Conservation (phyloP, 1,284 basidiomycete species). For the Pseudozyma flocculosa region DNA sequence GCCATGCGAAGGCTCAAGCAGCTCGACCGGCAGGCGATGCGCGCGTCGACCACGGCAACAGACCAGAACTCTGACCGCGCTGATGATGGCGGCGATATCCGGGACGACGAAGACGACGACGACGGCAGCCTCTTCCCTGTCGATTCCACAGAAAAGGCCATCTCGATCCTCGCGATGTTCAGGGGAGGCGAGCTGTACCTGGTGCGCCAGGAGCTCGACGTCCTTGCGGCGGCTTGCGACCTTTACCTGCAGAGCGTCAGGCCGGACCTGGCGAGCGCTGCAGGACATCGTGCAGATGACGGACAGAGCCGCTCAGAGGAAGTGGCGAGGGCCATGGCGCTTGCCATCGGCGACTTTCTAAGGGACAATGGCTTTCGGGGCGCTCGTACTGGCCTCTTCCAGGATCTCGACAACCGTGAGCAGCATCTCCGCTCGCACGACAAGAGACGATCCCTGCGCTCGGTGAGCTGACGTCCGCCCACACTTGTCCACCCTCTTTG, state of each 20-base stretch:
- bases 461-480: too few species aligned
- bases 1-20: constrained; percentile 22
- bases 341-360: constrained; percentile 33
- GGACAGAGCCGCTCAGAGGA: too few species aligned
- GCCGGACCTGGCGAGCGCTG: not conserved
- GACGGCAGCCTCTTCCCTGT: too few species aligned
- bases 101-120: too few species aligned
- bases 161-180: constrained; percentile 32
- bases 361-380: constrained; percentile 23
- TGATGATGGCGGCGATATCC: not conserved
- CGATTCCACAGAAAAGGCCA: constrained; percentile 10
- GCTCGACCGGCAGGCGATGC: not conserved
- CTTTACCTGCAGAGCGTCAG: constrained; percentile 23
- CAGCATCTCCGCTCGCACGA: too few species aligned
- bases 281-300: not conserved
- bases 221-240: constrained; percentile 32
- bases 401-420: constrained; percentile 31
- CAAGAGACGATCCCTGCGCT: too few species aligned
- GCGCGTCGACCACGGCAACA: too few species aligned
- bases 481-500: too few species aligned
- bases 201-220: constrained; percentile 25
- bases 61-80: too few species aligned
- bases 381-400: constrained; percentile 13
- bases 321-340: constrained; percentile 11
- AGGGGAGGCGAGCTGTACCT: constrained; percentile 22